Percentiles rank a stretch among this genome's conserved stretches.
These are phyloP conservation scores for Myxozyma melibiosi DNA, from an alignment of 805 yeast species.

Conservation along the genomic window DNA sequence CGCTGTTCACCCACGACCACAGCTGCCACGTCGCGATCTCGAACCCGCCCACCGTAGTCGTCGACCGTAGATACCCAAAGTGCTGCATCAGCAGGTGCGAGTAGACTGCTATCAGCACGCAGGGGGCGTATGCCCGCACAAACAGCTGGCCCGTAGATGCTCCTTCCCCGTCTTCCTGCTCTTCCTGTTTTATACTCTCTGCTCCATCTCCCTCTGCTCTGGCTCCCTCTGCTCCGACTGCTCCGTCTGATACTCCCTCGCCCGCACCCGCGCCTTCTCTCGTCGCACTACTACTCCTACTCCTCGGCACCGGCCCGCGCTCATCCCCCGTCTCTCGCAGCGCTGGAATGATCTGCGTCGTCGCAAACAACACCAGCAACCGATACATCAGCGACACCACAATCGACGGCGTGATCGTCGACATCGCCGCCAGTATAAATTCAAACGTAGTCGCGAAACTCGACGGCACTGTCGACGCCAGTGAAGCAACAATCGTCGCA, in stretches of 20 bases:
- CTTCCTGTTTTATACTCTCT: neutral
- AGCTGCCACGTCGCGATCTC: constrained; percentile 69
- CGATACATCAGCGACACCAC: constrained; percentile 81
- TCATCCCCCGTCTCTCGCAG: constrained; percentile 42
- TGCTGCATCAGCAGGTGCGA: constrained; percentile 92
- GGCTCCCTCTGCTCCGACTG: neutral
- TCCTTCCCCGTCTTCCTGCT: constrained; percentile 12
- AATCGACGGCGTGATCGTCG: constrained; percentile 78
- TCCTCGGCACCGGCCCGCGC: constrained; percentile 2
- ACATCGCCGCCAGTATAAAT: constrained; percentile 52
- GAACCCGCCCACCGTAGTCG: constrained; percentile 62
- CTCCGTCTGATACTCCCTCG: neutral
- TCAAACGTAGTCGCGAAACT: constrained; percentile 47
- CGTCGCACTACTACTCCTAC: neutral
- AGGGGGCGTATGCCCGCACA: constrained; percentile 74
- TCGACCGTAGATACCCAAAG: constrained; percentile 65
- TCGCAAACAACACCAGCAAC: constrained; percentile 81
- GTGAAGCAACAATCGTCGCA: constrained; percentile 41
- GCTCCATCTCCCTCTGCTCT: neutral
- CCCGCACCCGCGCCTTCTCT: neutral
- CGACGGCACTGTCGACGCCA: constrained; percentile 46
- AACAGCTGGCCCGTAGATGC: constrained; percentile 5
- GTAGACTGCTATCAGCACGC: constrained; percentile 91
- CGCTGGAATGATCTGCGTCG: constrained; percentile 90
- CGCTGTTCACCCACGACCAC: constrained; percentile 96